phyloP scores from a whole-genome alignment of 306 rosid genomes.

The Cicer yamashitae region DNA sequence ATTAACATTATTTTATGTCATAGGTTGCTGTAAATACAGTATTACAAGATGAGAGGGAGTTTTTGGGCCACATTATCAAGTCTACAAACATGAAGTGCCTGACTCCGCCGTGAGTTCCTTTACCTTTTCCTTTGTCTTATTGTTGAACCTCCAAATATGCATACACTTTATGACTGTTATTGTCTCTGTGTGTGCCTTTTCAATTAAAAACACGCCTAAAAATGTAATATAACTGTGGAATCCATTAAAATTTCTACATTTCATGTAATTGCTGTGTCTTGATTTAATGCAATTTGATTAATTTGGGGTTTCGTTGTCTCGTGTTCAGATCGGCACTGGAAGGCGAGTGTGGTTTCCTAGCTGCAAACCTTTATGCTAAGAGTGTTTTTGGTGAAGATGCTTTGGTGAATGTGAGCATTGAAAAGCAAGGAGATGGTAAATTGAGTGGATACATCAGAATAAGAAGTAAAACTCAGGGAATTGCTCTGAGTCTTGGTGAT shows the following conservation, averaged over 20 bases:
- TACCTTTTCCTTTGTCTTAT: slow-evolving; percentile 27
- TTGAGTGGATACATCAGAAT: slow-evolving; percentile 96
- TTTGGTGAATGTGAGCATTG: slow-evolving; percentile 90
- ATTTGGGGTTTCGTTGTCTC: slow-evolving; percentile 35
- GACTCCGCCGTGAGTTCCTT: slow-evolving; percentile 76
- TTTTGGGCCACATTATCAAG: slow-evolving; percentile 77
- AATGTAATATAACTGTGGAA: neutral
- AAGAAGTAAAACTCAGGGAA: slow-evolving; percentile 99
- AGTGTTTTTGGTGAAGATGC: slow-evolving; percentile 99
- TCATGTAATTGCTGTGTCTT: slow-evolving; percentile 13
- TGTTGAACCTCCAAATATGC: slow-evolving; percentile 10
- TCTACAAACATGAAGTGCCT: slow-evolving; percentile 93
- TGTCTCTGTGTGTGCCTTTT: neutral
- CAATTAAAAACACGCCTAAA: neutral
- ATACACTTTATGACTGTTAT: slow-evolving; percentile 4
- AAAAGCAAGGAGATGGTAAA: slow-evolving; percentile 87
- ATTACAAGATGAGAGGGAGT: slow-evolving; percentile 82
- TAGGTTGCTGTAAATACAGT: slow-evolving; percentile 91
- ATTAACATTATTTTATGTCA: slow-evolving; percentile 35
- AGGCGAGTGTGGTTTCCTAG: slow-evolving; percentile 97
- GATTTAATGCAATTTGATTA: slow-evolving; percentile 26
- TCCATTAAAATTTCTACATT: neutral
- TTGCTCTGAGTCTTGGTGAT: slow-evolving; percentile 97
- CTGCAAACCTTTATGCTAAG: slow-evolving; percentile 95
- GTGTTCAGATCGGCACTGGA: slow-evolving; percentile 83